Base-by-base conservation (phyloP, 1,284 basidiomycete genomes). In the Somion occarium region DNA sequence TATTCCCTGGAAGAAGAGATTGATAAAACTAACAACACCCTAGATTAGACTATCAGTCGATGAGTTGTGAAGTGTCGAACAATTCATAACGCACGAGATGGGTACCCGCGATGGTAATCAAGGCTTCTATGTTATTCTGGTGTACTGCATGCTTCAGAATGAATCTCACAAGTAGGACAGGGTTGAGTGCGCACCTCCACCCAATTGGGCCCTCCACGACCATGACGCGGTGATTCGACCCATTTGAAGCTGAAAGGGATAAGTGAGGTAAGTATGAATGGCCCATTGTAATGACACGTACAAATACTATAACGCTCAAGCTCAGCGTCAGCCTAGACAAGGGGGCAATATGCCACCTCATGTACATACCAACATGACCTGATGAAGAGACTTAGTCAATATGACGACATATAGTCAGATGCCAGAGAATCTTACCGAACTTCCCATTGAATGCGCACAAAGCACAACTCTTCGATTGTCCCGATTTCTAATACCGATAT, bases 371-470 rank as follows among this genome's bases (percentile, higher is more conserved):
- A 84, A 61, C 53, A 77, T 65, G 42, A 84, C 72, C 78, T 79
- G 53, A 22, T 3, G 15, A 7, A 7, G 15, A 34, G 15, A 43
- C 20, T 34, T 44, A 50, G 24, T 49, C 1, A 53, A 46, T 11
- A 19, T 46, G 44, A 20, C 38, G 1, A 18, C 20, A 4, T 9
- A 20, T 11, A 9, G 18, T 23, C 20, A 45, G 44, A 23, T 39
- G 38, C n/a, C 24, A 3, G 23, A 18, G 47, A 2, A 24, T 70
- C 80, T 52, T 58, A 88, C 88, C 18, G 85, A 88, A 23, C 83
- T 82, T 19, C 93, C 93, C 93, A 96, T 95, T 0, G 85, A 88
- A 64, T 98, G 95, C 22, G 90, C 87, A 18, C 86, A 85, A 44
- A 99, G 72, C 1, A 98, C 95, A 2, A 88, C 85, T 67, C 94